Conservation (phyloP, 345 rosid species). For the Pseudoturritis turrita region DNA sequence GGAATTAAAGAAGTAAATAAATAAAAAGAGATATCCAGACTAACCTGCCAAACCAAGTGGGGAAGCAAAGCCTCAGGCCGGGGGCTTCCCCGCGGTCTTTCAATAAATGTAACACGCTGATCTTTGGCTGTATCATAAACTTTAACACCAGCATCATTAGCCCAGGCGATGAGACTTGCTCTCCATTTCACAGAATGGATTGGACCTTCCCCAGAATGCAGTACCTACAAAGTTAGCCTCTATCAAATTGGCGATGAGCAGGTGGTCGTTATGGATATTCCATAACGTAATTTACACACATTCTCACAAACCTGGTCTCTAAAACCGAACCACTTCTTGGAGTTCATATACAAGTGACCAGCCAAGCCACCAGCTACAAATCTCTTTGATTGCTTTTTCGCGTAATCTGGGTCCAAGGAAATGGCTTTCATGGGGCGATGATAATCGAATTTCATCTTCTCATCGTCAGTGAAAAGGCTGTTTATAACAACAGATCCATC, state of each 20-base stretch:
- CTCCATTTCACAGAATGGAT: conserved; percentile 94
- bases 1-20: background rate
- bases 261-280: background rate
- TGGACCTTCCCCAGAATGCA: conserved; percentile 99
- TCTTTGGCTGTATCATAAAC: conserved; percentile 91
- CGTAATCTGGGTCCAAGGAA: conserved; percentile 86
- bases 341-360: conserved; percentile 78
- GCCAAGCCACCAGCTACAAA: conserved; percentile 98
- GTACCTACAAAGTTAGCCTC: conserved; percentile 44
- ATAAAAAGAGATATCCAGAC: conserved; percentile 18
- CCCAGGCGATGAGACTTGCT: conserved; percentile 95
- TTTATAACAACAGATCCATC: conserved; percentile 90
- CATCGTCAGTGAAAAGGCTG: conserved; percentile 89
- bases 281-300: background rate
- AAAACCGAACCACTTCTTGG: conserved; percentile 89
- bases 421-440: conserved; percentile 99
- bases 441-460: conserved; percentile 82
- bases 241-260: conserved; percentile 1
- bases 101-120: conserved; percentile 92
- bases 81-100: conserved; percentile 89
- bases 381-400: conserved; percentile 63
- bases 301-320: conserved; percentile 70
- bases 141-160: conserved; percentile 94
- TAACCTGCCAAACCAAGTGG: conserved; percentile 98
- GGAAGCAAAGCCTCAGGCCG: conserved; percentile 88